Evolutionary conservation across 768 basidiomycete genomes (phyloP), one percentile per base, ranked within the genome.

Genomic region (Chiua virens): DNA sequence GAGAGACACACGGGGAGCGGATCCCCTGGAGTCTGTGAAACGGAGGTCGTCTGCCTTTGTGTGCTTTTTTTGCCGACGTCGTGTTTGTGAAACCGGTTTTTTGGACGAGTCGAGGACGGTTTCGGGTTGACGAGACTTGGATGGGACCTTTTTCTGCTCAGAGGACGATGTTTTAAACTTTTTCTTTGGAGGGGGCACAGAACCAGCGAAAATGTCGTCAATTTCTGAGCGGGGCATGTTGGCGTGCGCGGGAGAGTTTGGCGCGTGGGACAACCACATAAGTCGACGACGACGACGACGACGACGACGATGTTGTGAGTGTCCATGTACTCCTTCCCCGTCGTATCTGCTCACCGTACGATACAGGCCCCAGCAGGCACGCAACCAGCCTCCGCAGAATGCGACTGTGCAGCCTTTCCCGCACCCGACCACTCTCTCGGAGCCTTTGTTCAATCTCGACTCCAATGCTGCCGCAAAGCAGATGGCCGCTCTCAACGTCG

Each of bases 1-100:
- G 44, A 38, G 49, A 50, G 38, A 79, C 87, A 52, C 62, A 92
- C 90, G 79, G 59, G 81, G 74, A n/a, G 75, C 77, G 10, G 76
- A 76, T 47, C 91, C 90, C 65, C 88, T 77, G 3, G 91, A 92
- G 63, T 93, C 86, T 52, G 74, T 78, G 71, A 92, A 91, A 42
- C 69, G 74, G 32, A 73, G 72, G 42, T 80, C 72, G 50, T 74
- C 76, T 37, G 62, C 54, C 36, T 64, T 61, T 39, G 53, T 34
- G 13, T 45, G 56, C 35, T 70, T 65, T 49, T 58, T 61, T 64
- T 69, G 55, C 62, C 54, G 57, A 66, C 64, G 46, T 20, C 39
- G 62, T 61, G 61, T 77, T 79, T 20, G 57, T 52, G 61, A 48
- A 34, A 61, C 39, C n/a, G 52, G 52, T 35, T 56, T 57, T 56